phyloP scores from a whole-genome alignment of 352 stramenopile genomes.

The Pythium oligandrum region DNA sequence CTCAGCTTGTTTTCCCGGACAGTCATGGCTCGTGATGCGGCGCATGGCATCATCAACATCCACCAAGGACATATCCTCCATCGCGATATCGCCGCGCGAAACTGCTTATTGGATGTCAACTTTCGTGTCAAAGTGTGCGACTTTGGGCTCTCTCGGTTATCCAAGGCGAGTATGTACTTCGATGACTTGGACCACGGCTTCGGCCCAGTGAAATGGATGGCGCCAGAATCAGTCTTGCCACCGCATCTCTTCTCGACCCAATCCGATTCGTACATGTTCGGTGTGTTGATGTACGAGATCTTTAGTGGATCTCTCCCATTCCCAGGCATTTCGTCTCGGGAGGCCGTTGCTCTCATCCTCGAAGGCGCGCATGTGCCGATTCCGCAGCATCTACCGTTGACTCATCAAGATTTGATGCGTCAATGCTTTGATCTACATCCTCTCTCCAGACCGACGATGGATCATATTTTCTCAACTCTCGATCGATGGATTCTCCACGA shows the following conservation, averaged over 20 bases:
- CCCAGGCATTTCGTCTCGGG: constrained; percentile 39
- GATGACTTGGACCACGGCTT: constrained; percentile 56
- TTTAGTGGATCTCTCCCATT: constrained; percentile 61
- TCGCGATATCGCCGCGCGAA: constrained; percentile 61
- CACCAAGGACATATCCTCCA: constrained; percentile 60
- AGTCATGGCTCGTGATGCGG: constrained; percentile 60
- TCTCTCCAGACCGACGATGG: constrained; percentile 50
- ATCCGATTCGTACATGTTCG: constrained; percentile 78
- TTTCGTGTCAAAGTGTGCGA: constrained; percentile 72
- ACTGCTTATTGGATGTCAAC: constrained; percentile 56
- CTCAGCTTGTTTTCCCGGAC: constrained; percentile 54
- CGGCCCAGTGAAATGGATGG: constrained; percentile 73
- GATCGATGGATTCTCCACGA: constrained; percentile 55
- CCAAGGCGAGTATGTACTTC: constrained; percentile 36
- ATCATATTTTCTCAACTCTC: constrained; percentile 58
- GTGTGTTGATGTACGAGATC: constrained; percentile 69
- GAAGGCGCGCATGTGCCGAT: constrained; percentile 69
- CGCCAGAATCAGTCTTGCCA: constrained; percentile 56
- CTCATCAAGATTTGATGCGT: constrained; percentile 51
- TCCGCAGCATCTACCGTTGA: constrained; percentile 24
- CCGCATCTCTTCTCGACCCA: constrained; percentile 66
- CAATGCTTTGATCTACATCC: constrained; percentile 60
- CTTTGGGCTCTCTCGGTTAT: constrained; percentile 56
- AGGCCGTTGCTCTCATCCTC: constrained; percentile 50
- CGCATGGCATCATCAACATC: constrained; percentile 60